Evolutionary conservation across 1,284 basidiomycete species (phyloP).

Genomic region (Cryptococcus amylolentus): DNA sequence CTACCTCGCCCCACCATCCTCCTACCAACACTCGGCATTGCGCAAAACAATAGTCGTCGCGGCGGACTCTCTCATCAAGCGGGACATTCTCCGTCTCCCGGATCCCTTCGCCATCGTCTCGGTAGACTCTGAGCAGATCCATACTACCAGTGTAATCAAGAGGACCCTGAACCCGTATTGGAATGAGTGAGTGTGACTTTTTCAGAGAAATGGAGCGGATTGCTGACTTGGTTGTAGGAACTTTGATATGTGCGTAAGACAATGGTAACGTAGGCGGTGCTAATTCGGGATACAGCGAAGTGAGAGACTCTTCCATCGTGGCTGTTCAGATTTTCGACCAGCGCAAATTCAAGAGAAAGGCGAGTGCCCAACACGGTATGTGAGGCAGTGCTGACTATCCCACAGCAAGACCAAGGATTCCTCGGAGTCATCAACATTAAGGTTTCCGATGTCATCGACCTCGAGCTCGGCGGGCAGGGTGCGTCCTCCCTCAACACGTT

Average conservation of each 20-base stretch:
- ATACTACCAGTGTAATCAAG: conserved; percentile 85
- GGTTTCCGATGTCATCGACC: conserved; percentile 82
- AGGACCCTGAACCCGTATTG: conserved; percentile 88
- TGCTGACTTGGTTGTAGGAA: conserved; percentile 48
- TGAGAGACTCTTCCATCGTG: conserved; percentile 85
- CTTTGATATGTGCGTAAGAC: conserved; percentile 68
- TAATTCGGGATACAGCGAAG: conserved; percentile 56
- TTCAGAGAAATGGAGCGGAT: not conserved
- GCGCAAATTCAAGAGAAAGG: conserved; percentile 88
- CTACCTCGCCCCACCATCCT: not conserved
- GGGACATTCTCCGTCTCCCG: conserved; percentile 85
- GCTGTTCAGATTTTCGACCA: conserved; percentile 96
- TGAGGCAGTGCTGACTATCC: not conserved
- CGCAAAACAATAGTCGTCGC: conserved; percentile 67
- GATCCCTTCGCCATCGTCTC: conserved; percentile 94
- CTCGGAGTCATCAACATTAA: conserved; percentile 89
- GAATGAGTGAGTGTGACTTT: conserved; percentile 60
- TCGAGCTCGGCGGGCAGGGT: conserved; percentile 86
- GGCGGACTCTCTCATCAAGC: conserved; percentile 80
- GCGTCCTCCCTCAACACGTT: conserved; percentile 40
- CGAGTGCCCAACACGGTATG: conserved; percentile 3
- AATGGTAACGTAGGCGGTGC: not conserved
- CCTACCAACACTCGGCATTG: not conserved
- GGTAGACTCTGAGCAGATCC: conserved; percentile 89
- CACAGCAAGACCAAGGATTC: conserved; percentile 69